These are phyloP conservation scores for Aspergillus sojae DNA, from an alignment of 2,329 filamentous ascomycete genomes.

Conservation along the genomic window DNA sequence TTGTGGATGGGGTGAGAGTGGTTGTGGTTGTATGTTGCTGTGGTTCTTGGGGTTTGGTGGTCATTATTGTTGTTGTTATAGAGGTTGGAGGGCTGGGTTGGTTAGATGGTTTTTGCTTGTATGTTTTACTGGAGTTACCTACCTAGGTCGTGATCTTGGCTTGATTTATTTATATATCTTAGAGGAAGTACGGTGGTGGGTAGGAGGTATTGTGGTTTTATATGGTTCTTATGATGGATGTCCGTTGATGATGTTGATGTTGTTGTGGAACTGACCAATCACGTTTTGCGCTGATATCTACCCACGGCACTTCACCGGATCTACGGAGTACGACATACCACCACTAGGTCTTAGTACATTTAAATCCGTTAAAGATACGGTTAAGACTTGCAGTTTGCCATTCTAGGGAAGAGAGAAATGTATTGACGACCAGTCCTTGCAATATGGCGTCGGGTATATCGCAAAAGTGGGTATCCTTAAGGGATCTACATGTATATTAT, in stretches of 20 bases:
- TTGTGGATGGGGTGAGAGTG: neutral
- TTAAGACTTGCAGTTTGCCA: neutral
- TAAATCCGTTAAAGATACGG: neutral
- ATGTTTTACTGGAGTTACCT: neutral
- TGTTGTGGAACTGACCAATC: conserved; percentile 16
- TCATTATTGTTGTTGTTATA: neutral
- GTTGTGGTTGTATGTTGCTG: neutral
- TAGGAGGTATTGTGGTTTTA: neutral
- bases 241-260: neutral
- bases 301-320: neutral
- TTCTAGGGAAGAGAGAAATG: neutral
- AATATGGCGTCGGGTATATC: neutral
- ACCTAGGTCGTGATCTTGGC: neutral
- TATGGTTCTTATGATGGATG: conserved; percentile 27
- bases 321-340: neutral
- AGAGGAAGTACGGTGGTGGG: neutral
- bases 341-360: neutral
- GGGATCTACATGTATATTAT: neutral
- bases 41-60: neutral
- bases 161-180: neutral
- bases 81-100: neutral
- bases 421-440: neutral
- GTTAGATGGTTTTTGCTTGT: neutral
- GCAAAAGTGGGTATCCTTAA: neutral
- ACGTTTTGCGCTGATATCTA: neutral